Base-by-base conservation (phyloP, 2,329 filamentous ascomycete species). In the Aspergillus sp. region DNA sequence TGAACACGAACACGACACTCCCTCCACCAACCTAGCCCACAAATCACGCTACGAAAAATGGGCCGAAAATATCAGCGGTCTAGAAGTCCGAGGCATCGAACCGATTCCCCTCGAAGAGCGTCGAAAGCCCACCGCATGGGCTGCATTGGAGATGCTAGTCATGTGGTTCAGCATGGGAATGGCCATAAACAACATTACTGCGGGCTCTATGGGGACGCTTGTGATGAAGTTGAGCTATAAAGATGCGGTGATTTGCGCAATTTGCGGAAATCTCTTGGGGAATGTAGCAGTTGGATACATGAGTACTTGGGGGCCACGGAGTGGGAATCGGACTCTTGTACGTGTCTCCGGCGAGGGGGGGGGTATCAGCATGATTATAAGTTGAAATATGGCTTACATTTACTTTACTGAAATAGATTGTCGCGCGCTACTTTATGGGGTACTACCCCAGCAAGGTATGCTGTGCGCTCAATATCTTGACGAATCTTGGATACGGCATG, bases 321-420 rank as follows among this genome's bases (percentile, higher is more conserved):
- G 69, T 51, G 71, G 71, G 15, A 69, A 69, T 53, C 61, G 70
- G 44, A 73, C 69, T 23, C 60, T 74, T 63, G 70, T 71, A 59
- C 49, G 54, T 63, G 48, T 38, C 35, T 20, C 7, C 15, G 13
- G n/a, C n/a, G n/a, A n/a, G n/a, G n/a, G n/a, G n/a, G 13, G 35
- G 15, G 5, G 7, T 15, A 38, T 15, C 9, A 48, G 30, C 1
- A 25, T 33, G 30, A 37, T 48, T 46, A 13, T 38, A 33, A n/a
- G 43, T 48, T 58, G 22, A 55, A 51, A 17, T 37, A 22, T 30
- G 20, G 20, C 20, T 22, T 22, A 22, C 13, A 41, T 27, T 46
- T 19, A 41, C 27, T 46, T 19, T 15, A 17, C 4, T 4, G 15
- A 10, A 15, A 50, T 55, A 70, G 67, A 68, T 72, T 35, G 61